A percentile compares a stretch with the other conserved stretches of the same genome.
phyloP scores from a whole-genome alignment of 148 eudicot genomes.

The Cornus kousa region DNA sequence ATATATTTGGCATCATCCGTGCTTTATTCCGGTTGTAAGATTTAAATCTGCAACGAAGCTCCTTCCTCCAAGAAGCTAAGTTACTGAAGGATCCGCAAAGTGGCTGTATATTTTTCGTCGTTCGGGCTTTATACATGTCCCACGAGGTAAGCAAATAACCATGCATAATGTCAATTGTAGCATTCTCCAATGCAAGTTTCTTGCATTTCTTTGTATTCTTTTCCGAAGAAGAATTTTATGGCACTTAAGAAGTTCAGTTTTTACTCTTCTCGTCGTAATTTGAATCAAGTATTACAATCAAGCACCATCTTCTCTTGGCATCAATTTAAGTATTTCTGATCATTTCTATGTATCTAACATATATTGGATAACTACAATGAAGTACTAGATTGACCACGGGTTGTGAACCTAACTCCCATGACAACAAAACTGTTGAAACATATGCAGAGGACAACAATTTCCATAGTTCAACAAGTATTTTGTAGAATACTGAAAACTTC shows the following conservation, averaged over 20 bases:
- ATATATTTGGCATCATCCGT: conserved; percentile 42
- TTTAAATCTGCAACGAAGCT: neutral
- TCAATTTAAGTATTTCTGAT: neutral
- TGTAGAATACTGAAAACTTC: conserved; percentile 36
- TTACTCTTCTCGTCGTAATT: neutral
- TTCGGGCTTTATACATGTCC: neutral
- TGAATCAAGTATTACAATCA: neutral
- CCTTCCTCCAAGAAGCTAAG: neutral
- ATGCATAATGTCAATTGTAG: neutral
- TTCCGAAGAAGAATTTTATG: neutral
- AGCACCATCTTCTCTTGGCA: neutral
- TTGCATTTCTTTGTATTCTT: neutral
- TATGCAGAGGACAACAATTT: neutral
- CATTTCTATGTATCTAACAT: neutral
- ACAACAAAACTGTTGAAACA: neutral
- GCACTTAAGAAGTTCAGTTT: neutral
- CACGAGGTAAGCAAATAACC: neutral
- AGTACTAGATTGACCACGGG: neutral
- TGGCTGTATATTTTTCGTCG: neutral
- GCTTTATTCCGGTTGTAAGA: conserved; percentile 50
- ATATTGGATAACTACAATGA: neutral
- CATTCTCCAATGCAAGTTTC: neutral
- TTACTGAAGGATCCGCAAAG: neutral
- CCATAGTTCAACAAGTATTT: conserved; percentile 15
- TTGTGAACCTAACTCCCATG: neutral